These are phyloP conservation scores for Scedosporium minutisporum DNA, from an alignment of 2,329 filamentous ascomycete genomes.

Conservation along the genomic window DNA sequence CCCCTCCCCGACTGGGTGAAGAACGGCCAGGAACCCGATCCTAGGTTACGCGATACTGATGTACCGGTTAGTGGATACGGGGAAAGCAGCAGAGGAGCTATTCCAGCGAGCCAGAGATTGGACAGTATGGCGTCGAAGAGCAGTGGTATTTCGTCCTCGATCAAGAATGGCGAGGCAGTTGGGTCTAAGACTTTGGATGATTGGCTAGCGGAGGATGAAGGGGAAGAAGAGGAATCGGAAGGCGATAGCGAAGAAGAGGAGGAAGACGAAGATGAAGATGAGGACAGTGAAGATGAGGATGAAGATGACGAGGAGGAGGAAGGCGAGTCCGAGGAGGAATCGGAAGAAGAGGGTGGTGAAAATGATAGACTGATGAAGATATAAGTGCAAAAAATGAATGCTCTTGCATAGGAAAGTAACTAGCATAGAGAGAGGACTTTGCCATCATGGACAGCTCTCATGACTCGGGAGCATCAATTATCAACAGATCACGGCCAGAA, in stretches of 20 bases:
- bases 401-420: background rate
- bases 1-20: constrained; percentile 76
- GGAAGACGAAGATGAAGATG: constrained; percentile 40
- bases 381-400: constrained; percentile 8
- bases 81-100: constrained; percentile 26
- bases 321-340: constrained; percentile 30
- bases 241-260: constrained; percentile 38
- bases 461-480: no score
- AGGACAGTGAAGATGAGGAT: constrained; percentile 39
- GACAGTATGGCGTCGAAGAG: constrained; percentile 29
- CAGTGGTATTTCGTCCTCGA: background rate
- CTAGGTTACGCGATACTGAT: constrained; percentile 52
- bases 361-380: constrained; percentile 32
- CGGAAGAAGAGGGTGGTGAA: constrained; percentile 35
- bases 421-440: background rate
- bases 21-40: constrained; percentile 69
- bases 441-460: no score
- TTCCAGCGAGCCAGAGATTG: constrained; percentile 54
- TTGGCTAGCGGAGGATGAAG: constrained; percentile 72
- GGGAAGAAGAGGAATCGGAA: constrained; percentile 43
- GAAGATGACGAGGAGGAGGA: constrained; percentile 34
- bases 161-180: constrained; percentile 32
- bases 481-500: no score
- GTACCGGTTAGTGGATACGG: constrained; percentile 23
- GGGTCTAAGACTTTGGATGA: constrained; percentile 79